Evolutionary conservation across 129 eudicot genomes (phyloP), one percentile per base, ranked within the genome.

Genomic region (Cynara cardunculus): DNA sequence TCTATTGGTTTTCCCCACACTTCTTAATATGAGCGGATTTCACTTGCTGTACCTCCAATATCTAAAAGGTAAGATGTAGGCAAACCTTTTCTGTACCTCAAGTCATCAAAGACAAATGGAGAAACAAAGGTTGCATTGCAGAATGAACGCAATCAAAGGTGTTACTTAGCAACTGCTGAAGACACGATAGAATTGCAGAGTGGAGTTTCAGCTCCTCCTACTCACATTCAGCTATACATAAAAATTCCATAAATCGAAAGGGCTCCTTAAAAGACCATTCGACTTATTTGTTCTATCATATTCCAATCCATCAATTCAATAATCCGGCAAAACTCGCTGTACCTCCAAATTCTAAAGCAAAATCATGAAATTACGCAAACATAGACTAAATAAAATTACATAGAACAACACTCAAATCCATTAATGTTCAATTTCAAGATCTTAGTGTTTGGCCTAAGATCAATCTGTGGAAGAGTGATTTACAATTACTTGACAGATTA

Each of bases 401-500:
- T 26, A 26, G 14, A 46, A 25, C 67, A 74, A 74, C 25, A 25
- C 53, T 71, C 24, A 18, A n/a, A 71, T 53, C 31, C 79, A 56
- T 28, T n/a, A 46, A 5, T 19, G 79, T 61, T 53, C 37, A 56
- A 59, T 30, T 56, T 59, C 53, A 59, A 27, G 71, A 30, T 59
- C 39, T n/a, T 49, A 75, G 31, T 53, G 53, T 75, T 74, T 75
- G 31, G 31, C 21, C 71, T 56, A 59, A 75, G 32, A 75, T 31
- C 53, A 56, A 75, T 75, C 25, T 28, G 69, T 13, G 3, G 41
- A 74, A 5, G 39, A 25, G 8, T 46, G 66, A 74, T 14, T 25
- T 26, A 3, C 64, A 46, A 25, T 5, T 41, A 74, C 66, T 46
- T 74, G 12, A 27, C 56, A 75, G 6, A 13, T 76, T 1, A 65